Evolutionary conservation across 768 basidiomycete genomes (phyloP).

Genomic region (Termitomyces sp.): DNA sequence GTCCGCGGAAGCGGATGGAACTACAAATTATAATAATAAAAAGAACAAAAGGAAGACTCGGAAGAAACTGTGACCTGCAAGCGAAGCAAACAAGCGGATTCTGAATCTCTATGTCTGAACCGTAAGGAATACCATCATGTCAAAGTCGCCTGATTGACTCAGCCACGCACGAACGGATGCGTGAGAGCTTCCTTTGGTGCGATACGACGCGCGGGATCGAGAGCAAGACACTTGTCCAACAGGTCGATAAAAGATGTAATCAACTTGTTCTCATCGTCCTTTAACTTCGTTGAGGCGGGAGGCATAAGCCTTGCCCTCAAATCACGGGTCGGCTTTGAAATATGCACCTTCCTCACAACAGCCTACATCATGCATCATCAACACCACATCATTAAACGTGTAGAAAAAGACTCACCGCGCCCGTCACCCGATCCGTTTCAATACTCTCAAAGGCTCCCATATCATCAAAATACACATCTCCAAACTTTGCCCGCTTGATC

Average conservation of each 20-base stretch:
- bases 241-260: conserved; percentile 81
- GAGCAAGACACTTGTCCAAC: conserved; percentile 82
- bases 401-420: conserved; percentile 53
- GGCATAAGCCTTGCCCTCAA: conserved; percentile 81
- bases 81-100: background rate
- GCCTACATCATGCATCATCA: conserved; percentile 43
- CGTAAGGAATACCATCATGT: background rate
- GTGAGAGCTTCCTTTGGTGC: conserved; percentile 86
- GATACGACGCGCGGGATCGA: conserved; percentile 84
- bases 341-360: conserved; percentile 71
- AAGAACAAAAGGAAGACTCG: background rate
- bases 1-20: background rate
- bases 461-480: conserved; percentile 90
- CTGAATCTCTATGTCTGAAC: background rate
- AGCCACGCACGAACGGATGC: conserved; percentile 78
- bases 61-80: background rate
- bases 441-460: conserved; percentile 81
- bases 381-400: conserved; percentile 13
- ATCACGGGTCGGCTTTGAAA: conserved; percentile 80
- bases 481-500: conserved; percentile 94
- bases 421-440: conserved; percentile 81
- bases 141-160: background rate
- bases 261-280: conserved; percentile 85
- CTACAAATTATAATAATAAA: conserved; percentile 2
- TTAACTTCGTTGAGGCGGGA: conserved; percentile 67